These are phyloP conservation scores for Lachnellula hyalina DNA, from an alignment of 2,329 filamentous ascomycete genomes.

Conservation along the genomic window DNA sequence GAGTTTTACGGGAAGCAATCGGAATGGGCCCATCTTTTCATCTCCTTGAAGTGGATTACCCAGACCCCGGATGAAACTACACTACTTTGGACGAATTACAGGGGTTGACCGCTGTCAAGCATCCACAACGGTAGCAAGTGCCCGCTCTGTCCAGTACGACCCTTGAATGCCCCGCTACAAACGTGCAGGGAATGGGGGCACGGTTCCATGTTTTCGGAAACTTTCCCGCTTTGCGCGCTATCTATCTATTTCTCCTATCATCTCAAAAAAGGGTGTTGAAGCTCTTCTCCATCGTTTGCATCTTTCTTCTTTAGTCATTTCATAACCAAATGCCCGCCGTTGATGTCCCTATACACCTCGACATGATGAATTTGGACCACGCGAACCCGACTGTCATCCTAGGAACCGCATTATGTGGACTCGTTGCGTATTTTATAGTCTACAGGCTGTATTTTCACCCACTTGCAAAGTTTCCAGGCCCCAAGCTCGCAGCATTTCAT, in stretches of 20 bases:
- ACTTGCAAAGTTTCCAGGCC: slow-evolving; percentile 14
- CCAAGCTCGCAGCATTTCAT: slow-evolving; percentile 13
- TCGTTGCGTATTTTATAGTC: not conserved
- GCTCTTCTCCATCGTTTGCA: not conserved
- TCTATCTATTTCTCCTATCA: not conserved
- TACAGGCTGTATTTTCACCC: slow-evolving; percentile 13
- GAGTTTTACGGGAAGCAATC: too few species aligned
- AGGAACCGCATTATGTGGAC: not conserved
- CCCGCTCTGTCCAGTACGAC: not conserved
- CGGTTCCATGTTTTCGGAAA: not conserved
- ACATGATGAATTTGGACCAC: not conserved
- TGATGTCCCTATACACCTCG: not conserved
- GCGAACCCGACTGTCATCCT: not conserved
- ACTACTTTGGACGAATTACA: not conserved
- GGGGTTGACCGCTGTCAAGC: not conserved
- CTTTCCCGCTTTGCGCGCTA: not conserved
- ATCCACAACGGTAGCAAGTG: not conserved
- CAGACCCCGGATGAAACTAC: too few species aligned
- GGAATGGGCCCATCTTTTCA: too few species aligned
- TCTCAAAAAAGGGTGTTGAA: not conserved
- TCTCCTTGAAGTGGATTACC: too few species aligned
- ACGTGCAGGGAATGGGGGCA: not conserved
- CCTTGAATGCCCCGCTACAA: not conserved
- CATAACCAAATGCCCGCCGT: not conserved
- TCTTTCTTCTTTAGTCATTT: not conserved